Conservation (phyloP, 768 basidiomycete species). For the Cyclocybe cylindracea region DNA sequence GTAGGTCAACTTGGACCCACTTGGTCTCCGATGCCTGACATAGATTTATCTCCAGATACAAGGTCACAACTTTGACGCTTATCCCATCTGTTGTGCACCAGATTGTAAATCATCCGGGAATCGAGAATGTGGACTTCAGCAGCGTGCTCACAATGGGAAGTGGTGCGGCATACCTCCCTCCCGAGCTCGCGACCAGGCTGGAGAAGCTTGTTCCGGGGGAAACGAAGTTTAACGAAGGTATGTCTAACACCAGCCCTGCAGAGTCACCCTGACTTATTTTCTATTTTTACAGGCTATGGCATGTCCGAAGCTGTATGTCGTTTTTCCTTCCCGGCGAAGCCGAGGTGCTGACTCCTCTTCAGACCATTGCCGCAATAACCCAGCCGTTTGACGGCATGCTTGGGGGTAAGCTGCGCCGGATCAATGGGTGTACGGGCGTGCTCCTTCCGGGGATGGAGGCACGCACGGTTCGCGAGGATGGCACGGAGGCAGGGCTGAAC, state of each 20-base stretch:
- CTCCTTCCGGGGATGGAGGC: conserved; percentile 67
- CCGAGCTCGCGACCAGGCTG: conserved; percentile 47
- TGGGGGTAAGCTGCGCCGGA: conserved; percentile 38
- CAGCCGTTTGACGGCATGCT: conserved; percentile 48
- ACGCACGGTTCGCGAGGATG: conserved; percentile 60
- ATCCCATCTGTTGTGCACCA: conserved; percentile 71
- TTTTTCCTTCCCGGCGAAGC: background rate
- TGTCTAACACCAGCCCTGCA: conserved; percentile 3
- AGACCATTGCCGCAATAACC: conserved; percentile 57
- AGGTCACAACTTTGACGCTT: conserved; percentile 46
- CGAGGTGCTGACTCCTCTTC: background rate
- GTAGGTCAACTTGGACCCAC: conserved; percentile 35
- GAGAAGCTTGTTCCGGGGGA: conserved; percentile 34
- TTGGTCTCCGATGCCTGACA: background rate
- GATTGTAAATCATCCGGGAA: conserved; percentile 56
- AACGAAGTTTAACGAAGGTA: conserved; percentile 47
- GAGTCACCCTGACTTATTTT: background rate
- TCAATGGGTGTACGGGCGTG: conserved; percentile 53
- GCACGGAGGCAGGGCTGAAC: conserved; percentile 48
- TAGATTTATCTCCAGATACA: conserved; percentile 42
- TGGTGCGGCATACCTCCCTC: conserved; percentile 72
- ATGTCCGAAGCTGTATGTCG: conserved; percentile 65
- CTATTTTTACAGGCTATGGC: conserved; percentile 55
- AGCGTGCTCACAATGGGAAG: conserved; percentile 42
- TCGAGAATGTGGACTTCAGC: conserved; percentile 52